Evolutionary conservation across 169 alveolate genomes (phyloP).

Genomic region (Condylostoma magnum): DNA sequence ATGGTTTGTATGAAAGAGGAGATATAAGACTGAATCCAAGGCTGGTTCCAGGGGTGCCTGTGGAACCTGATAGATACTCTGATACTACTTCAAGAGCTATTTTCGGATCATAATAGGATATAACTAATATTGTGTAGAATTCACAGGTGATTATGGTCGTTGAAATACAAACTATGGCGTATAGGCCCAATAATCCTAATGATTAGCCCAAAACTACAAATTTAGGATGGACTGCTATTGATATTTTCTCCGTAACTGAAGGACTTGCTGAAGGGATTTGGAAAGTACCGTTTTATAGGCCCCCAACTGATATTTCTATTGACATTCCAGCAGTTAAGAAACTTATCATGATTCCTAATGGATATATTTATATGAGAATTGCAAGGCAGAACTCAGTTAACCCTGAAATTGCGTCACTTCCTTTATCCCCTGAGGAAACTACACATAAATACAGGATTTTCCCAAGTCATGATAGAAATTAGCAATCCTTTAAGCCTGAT

Average conservation of each 20-base stretch:
- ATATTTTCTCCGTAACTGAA: neutral
- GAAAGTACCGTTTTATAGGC: conserved; percentile 21
- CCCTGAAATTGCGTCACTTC: neutral
- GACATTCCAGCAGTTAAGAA: neutral
- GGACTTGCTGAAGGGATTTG: conserved; percentile 26
- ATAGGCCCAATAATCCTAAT: neutral
- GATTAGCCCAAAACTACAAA: neutral
- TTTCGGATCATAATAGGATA: neutral
- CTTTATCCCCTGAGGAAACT: conserved; percentile 6
- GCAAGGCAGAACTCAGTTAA: neutral
- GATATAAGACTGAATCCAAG: conserved; percentile 52
- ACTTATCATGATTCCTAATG: neutral
- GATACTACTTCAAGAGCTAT: neutral
- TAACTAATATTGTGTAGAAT: neutral
- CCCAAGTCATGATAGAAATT: neutral
- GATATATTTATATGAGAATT: conserved; percentile 15
- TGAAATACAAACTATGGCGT: neutral
- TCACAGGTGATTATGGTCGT: neutral
- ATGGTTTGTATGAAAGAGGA: conserved; percentile 55
- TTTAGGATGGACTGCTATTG: conserved; percentile 28
- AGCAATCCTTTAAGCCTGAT: neutral
- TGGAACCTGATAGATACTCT: neutral
- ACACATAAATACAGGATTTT: neutral
- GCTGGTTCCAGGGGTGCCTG: conserved; percentile 32
- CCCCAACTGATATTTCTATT: neutral